A percentile compares a stretch with the other conserved stretches of the same genome.
Conservation (phyloP, 495 filamentous ascomycete species). For the Podospora australis region DNA sequence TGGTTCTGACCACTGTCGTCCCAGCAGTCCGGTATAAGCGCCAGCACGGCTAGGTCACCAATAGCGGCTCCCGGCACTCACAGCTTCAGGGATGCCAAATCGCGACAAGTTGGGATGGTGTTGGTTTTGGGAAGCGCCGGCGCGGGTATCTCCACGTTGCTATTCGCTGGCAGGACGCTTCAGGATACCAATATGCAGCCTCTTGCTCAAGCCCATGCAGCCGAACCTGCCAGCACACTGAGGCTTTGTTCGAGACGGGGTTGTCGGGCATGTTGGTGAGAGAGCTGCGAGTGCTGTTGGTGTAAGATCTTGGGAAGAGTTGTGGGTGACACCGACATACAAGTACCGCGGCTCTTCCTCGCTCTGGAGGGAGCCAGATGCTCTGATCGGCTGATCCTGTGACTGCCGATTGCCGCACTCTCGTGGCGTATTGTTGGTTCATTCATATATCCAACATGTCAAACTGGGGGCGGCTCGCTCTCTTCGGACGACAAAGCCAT, state of each 20-base stretch:
- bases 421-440: neutral
- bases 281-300: neutral
- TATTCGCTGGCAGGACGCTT: conserved; percentile 6
- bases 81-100: too few relatives aligned
- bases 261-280: neutral
- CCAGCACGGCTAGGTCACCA: conserved; percentile 6
- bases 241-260: neutral
- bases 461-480: neutral
- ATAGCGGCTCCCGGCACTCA: too few relatives aligned
- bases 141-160: neutral
- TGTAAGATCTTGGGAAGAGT: neutral
- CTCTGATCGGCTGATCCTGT: neutral
- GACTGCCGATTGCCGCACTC: neutral
- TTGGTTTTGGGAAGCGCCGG: conserved; percentile 14
- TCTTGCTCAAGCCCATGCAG: neutral
- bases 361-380: too few relatives aligned
- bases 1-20: neutral
- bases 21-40: conserved; percentile 9
- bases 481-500: neutral
- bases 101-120: neutral
- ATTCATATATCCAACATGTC: conserved; percentile 1
- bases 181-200: neutral
- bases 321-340: neutral
- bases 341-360: neutral
- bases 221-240: conserved; percentile 1